Base-by-base conservation (phyloP, 495 filamentous ascomycete genomes). In the Chaetomium tenue region DNA sequence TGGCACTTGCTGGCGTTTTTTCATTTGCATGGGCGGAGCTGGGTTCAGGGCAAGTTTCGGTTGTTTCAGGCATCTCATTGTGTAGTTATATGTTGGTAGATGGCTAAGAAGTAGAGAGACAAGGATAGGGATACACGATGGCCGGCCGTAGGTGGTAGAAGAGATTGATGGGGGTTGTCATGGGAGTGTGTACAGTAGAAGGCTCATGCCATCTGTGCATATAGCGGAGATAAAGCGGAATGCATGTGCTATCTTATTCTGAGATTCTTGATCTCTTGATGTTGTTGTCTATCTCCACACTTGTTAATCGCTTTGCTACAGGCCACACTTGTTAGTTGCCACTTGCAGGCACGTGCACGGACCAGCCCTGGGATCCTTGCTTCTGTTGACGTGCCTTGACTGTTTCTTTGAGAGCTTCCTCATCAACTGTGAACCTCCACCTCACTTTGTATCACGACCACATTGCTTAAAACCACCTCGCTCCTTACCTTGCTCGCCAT, bases 1-100 rank as follows among this genome's bases (percentile, higher is more conserved):
- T 65, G 11, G 39, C 33, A 59, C 33, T 40, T 58, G 13, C 28
- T 28, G 63, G 63, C 56, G 63, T 55, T 51, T 56, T 20, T 28
- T n/a, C n/a, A 33, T 48, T 63, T 39, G 30, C 33, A 44, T 58
- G 37, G 55, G 12, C 18, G 39, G 39, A 26, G 46, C n/a, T 60
- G 44, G 42, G n/a, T 50, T 60, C 26, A 33, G 40, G n/a, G 47
- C n/a, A 23, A 23, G 47, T 25, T 52, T 52, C 15, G n/a, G 30
- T 40, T 61, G 39, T 3, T 23, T 60, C 18, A 16, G 22, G 37
- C 20, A 5, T 20, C 22, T 30, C 6, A 30, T 30, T 30, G 6
- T 30, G 28, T 30, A n/a, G n/a, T n/a, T n/a, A 30, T 52, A 18
- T 15, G 37, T 28, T 40, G 20, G 33, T 26, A 16, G 42, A 39